Evolutionary conservation across 495 filamentous ascomycete genomes (phyloP), one percentile per base, ranked within the genome.

Genomic region (Penicillium waksmanii): DNA sequence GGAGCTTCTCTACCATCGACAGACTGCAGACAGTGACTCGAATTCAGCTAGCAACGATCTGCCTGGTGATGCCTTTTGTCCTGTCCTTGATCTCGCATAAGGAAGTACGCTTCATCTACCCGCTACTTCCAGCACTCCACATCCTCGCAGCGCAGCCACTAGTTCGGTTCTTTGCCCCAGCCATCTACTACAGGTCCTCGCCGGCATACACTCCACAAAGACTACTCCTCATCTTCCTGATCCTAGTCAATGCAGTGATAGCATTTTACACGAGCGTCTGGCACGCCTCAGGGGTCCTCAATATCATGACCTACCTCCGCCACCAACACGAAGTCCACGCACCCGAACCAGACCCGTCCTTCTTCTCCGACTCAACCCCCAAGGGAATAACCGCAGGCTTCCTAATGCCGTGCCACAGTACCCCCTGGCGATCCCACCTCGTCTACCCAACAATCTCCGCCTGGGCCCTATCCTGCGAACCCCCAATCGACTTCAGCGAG

Each of bases 31-130:
- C 77, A 33, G 70, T 73, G 4, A 73, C 77, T n/a, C 69, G 60
- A 48, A 79, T 78, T 42, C 85, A 89, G 47, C 75, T 97, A 15
- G 83, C 86, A 35, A 79, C 79, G 15, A 80, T 86, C 0, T 78
- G 84, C 34, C 36, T 91, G 34, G 61, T 82, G 27, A 87, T 92
- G 62, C 82, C 87, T 21, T 62, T 75, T 0, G 69, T 78, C 18
- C 84, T 98, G 18, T 96, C 91, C 9, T 59, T 90, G 13, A 89
- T 98, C 56, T 86, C 94, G 25, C 95, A 98, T 77, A 98, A 98
- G 74, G 95, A 98, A 84, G 90, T 97, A 60, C 92, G 95, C 62
- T 98, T 98, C 76, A 89, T 98, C 62, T 97, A 96, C 67, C 96
- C 95, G 5, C 83, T 98, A 40, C 82, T 98, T 1, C 95, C 95